Percentiles rank a stretch among this genome's conserved stretches.
Evolutionary conservation across 192 early-diverging fungal genomes (phyloP).

Genomic region (Backusella macrospora): DNA sequence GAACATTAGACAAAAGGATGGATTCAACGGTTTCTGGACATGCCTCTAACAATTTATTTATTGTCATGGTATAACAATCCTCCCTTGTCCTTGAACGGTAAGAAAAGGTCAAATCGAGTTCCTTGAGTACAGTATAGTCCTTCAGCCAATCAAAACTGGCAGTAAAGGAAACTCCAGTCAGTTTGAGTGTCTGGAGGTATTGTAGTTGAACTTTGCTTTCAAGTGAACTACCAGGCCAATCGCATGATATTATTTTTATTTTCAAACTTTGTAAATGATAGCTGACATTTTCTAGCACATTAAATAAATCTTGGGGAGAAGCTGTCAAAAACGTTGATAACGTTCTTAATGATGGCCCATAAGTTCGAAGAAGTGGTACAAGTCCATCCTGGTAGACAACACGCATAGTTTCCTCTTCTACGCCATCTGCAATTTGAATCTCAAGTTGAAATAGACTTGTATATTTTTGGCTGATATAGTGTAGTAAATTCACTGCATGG

Average conservation of each 20-base stretch:
- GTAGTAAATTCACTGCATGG: neutral
- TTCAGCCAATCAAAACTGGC: neutral
- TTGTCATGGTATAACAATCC: neutral
- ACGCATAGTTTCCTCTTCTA: neutral
- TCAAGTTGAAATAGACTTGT: neutral
- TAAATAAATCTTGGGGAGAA: neutral
- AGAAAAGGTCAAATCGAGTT: constrained; percentile 2
- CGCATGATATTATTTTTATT: neutral
- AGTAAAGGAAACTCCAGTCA: neutral
- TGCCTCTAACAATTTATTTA: neutral
- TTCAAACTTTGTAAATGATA: constrained; percentile 1
- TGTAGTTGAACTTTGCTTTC: neutral
- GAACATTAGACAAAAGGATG: neutral
- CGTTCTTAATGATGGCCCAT: neutral
- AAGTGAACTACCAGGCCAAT: neutral
- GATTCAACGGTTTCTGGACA: neutral
- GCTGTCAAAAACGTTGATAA: neutral
- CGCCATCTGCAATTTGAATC: neutral
- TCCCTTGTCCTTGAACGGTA: neutral
- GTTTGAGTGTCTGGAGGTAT: neutral
- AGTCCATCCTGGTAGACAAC: neutral
- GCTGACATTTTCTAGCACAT: neutral
- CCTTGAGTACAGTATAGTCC: neutral
- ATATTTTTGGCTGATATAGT: neutral
- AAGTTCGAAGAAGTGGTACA: neutral